Conservation (phyloP, 352 stramenopile genomes). For the Aphanomyces euteiches region DNA sequence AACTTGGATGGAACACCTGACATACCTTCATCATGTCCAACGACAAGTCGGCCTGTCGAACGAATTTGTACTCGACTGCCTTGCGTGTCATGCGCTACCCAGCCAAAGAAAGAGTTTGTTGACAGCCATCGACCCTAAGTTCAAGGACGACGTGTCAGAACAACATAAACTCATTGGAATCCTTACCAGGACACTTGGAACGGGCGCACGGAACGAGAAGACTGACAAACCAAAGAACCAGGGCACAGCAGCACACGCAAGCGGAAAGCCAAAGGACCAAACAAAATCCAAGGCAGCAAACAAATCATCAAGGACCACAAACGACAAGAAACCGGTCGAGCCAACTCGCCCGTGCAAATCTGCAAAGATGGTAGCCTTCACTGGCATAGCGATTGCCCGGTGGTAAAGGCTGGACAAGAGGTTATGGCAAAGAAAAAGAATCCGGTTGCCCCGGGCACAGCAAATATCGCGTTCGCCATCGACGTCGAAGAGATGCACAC, state of each 20-base stretch:
- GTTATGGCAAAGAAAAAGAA: neutral
- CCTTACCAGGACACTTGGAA: neutral
- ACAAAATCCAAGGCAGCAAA: neutral
- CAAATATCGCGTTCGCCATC: neutral
- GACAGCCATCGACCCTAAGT: neutral
- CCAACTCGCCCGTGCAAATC: neutral
- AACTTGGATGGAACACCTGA: neutral
- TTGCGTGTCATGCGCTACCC: neutral
- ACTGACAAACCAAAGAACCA: neutral
- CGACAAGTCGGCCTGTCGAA: neutral
- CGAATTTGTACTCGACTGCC: slow-evolving; percentile 9
- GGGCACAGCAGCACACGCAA: neutral
- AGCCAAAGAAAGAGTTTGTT: neutral
- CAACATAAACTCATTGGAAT: neutral
- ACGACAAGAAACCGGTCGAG: neutral
- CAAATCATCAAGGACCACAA: neutral
- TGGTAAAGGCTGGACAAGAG: neutral
- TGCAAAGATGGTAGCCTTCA: neutral
- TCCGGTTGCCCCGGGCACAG: too few species aligned
- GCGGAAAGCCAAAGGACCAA: neutral
- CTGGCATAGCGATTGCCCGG: neutral
- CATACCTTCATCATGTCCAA: slow-evolving; percentile 1
- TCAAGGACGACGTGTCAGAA: neutral
- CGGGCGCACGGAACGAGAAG: neutral
- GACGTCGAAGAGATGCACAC: neutral